phyloP scores from a whole-genome alignment of 177 flowering plant genomes.

The Vitis hybrid region DNA sequence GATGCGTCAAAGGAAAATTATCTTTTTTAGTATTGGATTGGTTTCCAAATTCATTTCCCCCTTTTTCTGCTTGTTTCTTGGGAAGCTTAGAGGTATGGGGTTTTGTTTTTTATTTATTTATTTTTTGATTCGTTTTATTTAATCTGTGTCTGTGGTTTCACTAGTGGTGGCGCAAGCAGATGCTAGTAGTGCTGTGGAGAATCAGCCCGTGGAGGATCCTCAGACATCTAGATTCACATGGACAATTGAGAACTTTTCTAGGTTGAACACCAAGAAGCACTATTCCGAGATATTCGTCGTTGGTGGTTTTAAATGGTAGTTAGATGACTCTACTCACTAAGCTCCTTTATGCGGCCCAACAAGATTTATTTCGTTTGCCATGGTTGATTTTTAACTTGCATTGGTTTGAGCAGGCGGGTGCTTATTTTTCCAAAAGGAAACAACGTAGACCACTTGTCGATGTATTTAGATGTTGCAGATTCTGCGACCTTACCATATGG shows the following conservation, averaged over 20 bases:
- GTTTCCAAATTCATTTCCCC: neutral
- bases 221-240: conserved; percentile 65
- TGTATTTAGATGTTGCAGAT: conserved; percentile 92
- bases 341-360: neutral
- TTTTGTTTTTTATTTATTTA: neutral
- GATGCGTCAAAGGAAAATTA: neutral
- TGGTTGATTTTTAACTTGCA: neutral
- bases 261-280: conserved; percentile 70
- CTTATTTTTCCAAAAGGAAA: conserved; percentile 87
- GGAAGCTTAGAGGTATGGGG: neutral
- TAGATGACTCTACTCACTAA: neutral
- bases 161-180: conserved; percentile 35
- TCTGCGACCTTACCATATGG: conserved; percentile 75
- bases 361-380: neutral
- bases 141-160: neutral
- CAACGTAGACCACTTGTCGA: conserved; percentile 81
- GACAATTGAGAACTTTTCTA: conserved; percentile 73
- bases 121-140: neutral
- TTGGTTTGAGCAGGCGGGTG: conserved; percentile 56
- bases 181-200: conserved; percentile 41
- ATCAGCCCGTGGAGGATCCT: conserved; percentile 70
- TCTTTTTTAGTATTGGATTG: neutral
- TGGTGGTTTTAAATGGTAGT: conserved; percentile 81
- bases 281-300: conserved; percentile 70
- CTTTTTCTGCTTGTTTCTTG: neutral